These are phyloP conservation scores for fission yeast (Schizosaccharomyces pombe) DNA, from an alignment of 805 yeast genomes.

Conservation along the genomic window ASM294v3 CU329670.1:1033001-1033500, in stretches of 20 bases:
- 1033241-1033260: slow-evolving; percentile 68
- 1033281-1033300: slow-evolving; percentile 72
- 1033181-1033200: slow-evolving; percentile 73
- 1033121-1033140: slow-evolving; percentile 56
- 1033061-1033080: slow-evolving; percentile 88
- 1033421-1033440: slow-evolving; percentile 84
- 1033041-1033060: slow-evolving; percentile 76
- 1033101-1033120: slow-evolving; percentile 76
- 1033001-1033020: slow-evolving; percentile 88
- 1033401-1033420: slow-evolving; percentile 80
- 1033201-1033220: slow-evolving; percentile 66
- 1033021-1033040: slow-evolving; percentile 62
- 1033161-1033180: slow-evolving; percentile 80
- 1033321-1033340: slow-evolving; percentile 62
- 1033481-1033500: slow-evolving; percentile 58
- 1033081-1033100: slow-evolving; percentile 74
- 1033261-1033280: slow-evolving; percentile 58
- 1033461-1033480: slow-evolving; percentile 62
- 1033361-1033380: slow-evolving; percentile 68
- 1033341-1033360: slow-evolving; percentile 64
- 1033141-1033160: slow-evolving; percentile 66
- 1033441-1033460: slow-evolving; percentile 77
- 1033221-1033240: slow-evolving; percentile 90
- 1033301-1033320: slow-evolving; percentile 93
- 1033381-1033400: slow-evolving; percentile 65